Evolutionary conservation across 2,329 filamentous ascomycete genomes (phyloP), one percentile per base, ranked within the genome.

Genomic region (Albophoma yamanashiensis): DNA sequence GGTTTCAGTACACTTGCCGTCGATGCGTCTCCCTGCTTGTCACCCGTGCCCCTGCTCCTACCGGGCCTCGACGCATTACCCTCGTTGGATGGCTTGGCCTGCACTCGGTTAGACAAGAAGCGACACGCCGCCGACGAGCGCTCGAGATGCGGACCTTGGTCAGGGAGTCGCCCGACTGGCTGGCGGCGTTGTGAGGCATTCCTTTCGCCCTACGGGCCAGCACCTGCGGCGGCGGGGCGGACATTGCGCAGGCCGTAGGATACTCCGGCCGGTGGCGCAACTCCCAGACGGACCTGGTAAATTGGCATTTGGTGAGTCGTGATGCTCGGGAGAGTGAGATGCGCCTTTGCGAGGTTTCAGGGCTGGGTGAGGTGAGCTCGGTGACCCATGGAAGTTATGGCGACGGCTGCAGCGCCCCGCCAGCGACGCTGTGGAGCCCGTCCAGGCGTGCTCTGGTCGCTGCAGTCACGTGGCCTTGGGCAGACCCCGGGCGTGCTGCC

Each of bases 161-260:
- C 59, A 6, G 25, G 43, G 64, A 60, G 52, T 71, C 71, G 57
- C 65, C 64, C 17, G 65, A 62, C 61, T 69, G 68, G 61, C 64
- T 64, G 43, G 65, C 56, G 52, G 66, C 58, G 39, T 63, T 58
- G 53, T 67, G 64, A 60, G 66, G 61, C 58, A 65, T 61, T 61
- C 71, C 73, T 61, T 74, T 73, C 61, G 71, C 63, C 70, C 68
- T 71, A 62, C 72, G 71, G 63, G 71, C 66, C 64, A 73, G 66
- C 65, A 73, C 67, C 67, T 75, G 70, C 43, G 73, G 71, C 62
- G 70, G 62, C 62, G 68, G 66, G 59, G 68, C 64, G 64, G 73
- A 72, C 73, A 75, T 75, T 65, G 68, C 66, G 71, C 73, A 72
- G 73, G 63, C 67, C 69, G 66, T 56, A 65, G 60, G 42, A 59